Conservation (phyloP, 2,329 filamentous ascomycete species). For the Trichoderma breve region DNA sequence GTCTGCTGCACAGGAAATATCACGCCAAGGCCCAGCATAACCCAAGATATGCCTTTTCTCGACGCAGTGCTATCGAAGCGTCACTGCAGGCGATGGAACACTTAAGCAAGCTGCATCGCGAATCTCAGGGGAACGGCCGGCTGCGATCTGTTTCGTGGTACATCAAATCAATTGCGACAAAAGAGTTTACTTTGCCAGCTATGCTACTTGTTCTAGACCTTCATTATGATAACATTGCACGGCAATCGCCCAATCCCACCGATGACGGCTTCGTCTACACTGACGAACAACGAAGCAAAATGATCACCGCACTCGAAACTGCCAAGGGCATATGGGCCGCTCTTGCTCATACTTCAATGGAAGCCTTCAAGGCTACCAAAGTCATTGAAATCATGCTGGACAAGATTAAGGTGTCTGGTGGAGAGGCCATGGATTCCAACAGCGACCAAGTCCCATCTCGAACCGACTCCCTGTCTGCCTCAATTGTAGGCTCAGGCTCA, state of each 20-base stretch:
- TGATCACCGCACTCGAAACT: constrained; percentile 71
- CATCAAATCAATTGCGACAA: constrained; percentile 73
- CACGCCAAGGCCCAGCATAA: constrained; percentile 75
- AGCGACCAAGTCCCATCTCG: constrained; percentile 19
- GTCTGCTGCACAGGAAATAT: constrained; percentile 85
- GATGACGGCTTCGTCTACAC: constrained; percentile 56
- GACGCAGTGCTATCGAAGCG: constrained; percentile 80
- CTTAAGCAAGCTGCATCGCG: constrained; percentile 70
- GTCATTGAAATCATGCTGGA: constrained; percentile 81
- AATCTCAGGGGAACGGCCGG: constrained; percentile 69
- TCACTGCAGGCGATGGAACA: constrained; percentile 78
- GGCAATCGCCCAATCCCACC: constrained; percentile 38
- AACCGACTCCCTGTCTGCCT: constrained; percentile 28
- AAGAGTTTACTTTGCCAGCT: constrained; percentile 82
- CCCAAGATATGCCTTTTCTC: constrained; percentile 77
- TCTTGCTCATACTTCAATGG: constrained; percentile 74
- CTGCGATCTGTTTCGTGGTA: constrained; percentile 74
- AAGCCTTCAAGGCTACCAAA: constrained; percentile 82
- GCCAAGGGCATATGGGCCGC: constrained; percentile 78
- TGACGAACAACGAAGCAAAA: constrained; percentile 63
- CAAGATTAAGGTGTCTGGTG: constrained; percentile 56
- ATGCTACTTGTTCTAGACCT: constrained; percentile 83
- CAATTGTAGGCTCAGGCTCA: constrained; percentile 42
- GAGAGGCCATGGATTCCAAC: background rate
- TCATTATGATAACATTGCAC: constrained; percentile 61